Evolutionary conservation across 2,329 filamentous ascomycete genomes (phyloP).

Genomic region (Blastomyces silverae): DNA sequence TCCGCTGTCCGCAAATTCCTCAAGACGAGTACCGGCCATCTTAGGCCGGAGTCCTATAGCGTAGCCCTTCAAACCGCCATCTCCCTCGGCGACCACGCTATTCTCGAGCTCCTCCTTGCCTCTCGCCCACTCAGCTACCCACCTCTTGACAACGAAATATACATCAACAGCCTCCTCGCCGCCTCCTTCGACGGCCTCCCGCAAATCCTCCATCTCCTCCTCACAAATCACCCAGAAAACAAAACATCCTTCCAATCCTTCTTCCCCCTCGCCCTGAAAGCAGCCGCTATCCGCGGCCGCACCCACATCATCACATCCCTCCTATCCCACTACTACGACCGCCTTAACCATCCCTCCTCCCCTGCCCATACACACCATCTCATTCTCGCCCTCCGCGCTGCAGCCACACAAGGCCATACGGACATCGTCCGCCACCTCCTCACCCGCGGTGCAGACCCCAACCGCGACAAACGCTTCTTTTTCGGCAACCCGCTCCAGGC

Average conservation of each 20-base stretch:
- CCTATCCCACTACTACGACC: slow-evolving; percentile 3
- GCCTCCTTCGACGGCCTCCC: slow-evolving; percentile 1
- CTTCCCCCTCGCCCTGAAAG: background rate
- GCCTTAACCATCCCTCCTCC: background rate
- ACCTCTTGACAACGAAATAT: background rate
- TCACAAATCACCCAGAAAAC: background rate
- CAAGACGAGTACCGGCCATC: background rate
- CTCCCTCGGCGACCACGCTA: background rate
- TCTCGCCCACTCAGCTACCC: background rate
- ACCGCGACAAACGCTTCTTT: background rate
- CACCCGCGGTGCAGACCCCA: background rate
- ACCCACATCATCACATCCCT: background rate
- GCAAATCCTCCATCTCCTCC: background rate
- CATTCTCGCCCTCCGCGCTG: background rate
- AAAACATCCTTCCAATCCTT: slow-evolving; percentile 4
- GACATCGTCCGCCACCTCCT: slow-evolving; percentile 5
- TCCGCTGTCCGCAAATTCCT: background rate
- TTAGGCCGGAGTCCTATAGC: background rate
- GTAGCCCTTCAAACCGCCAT: slow-evolving; percentile 5
- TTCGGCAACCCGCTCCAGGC: slow-evolving; percentile 15
- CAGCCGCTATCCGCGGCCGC: background rate
- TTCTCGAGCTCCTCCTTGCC: background rate
- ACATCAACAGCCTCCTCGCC: slow-evolving; percentile 4
- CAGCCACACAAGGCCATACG: slow-evolving; percentile 8
- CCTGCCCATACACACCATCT: background rate